phyloP scores from a whole-genome alignment of 331 rosid genomes.

The Dryas integrifolia region DNA sequence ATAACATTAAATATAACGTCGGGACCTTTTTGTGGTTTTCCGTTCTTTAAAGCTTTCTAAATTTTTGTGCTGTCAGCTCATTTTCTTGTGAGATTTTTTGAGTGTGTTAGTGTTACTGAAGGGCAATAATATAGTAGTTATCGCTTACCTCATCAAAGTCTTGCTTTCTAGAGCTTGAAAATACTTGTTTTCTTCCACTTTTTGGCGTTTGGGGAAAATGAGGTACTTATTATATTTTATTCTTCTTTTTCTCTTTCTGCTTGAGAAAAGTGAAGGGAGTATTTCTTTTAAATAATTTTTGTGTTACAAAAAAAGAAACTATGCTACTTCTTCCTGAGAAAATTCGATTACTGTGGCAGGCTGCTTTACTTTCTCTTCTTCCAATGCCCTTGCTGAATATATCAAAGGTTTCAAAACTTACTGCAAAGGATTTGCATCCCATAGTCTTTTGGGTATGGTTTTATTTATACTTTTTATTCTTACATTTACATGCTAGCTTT shows the following conservation, averaged over 20 bases:
- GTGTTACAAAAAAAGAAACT: neutral
- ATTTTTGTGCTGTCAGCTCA: neutral
- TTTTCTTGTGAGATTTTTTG: neutral
- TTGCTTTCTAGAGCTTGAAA: too few relatives aligned
- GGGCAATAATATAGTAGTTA: neutral
- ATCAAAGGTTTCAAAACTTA: constrained; percentile 49
- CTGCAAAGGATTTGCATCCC: constrained; percentile 60
- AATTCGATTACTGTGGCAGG: constrained; percentile 55
- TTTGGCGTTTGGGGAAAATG: neutral
- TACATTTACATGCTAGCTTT: constrained; percentile 15
- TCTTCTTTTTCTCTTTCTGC: neutral
- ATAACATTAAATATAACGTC: neutral
- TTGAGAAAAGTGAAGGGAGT: constrained; percentile 5
- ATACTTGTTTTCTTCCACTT: neutral
- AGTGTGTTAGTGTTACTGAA: neutral
- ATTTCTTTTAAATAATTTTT: constrained; percentile 6
- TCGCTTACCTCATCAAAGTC: too few relatives aligned
- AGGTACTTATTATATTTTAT: neutral
- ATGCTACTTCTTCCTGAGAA: constrained; percentile 20
- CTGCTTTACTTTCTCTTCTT: constrained; percentile 82
- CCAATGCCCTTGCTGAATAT: constrained; percentile 56
- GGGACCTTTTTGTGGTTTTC: neutral
- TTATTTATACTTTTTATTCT: constrained; percentile 19
- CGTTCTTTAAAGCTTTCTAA: neutral
- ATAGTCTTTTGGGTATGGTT: constrained; percentile 74